Evolutionary conservation across 2,329 filamentous ascomycete species (phyloP), one percentile per base, ranked within the genome.

Genomic region (Fusarium nygamai): DNA sequence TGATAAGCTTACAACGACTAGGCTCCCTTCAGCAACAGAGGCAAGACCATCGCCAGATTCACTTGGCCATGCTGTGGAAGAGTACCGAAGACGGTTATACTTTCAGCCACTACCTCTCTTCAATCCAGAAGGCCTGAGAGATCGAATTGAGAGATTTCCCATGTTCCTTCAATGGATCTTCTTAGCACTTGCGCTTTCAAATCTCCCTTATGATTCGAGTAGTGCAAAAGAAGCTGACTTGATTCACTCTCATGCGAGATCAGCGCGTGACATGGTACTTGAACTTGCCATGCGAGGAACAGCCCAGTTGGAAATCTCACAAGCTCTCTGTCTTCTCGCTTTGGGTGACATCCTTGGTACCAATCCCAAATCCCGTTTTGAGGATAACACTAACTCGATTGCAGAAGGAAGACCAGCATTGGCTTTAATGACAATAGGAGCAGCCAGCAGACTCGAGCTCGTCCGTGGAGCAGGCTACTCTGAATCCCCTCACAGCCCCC

Each of bases 391-490:
- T n/a, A 14, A 72, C 27, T 11, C 8, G 0, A 0, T 1, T 4
- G 1, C 12, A 74, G 76, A 75, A 16, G 73, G 75, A 19, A 56
- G 71, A n/a, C 71, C 67, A 4, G 71, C 71, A 0, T 33, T 73
- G 5, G 75, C 76, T 5, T 24, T 77, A 4, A 78, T 78, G 76
- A 67, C 73, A 1, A 78, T 78, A 31, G 76, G 76, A 8, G 73
- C 67, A 2, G 75, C 65, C 1, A 64, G 67, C 1, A 67, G 76
- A 31, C 61, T 78, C 6, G 68, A 78, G 22, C 67, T 77, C 8
- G 65, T 77, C 2, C 69, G 71, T 0, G 47, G 69, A 36, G 61
- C 67, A 27, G 51, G 69, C 20, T 64, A 56, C n/a, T 41, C 61
- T 1, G 67, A 38, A 13, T 71, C 71, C 2, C 33, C 59, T 2